Evolutionary conservation across 257 asterid species (phyloP).

Genomic region (Ilex aquifolium): DNA sequence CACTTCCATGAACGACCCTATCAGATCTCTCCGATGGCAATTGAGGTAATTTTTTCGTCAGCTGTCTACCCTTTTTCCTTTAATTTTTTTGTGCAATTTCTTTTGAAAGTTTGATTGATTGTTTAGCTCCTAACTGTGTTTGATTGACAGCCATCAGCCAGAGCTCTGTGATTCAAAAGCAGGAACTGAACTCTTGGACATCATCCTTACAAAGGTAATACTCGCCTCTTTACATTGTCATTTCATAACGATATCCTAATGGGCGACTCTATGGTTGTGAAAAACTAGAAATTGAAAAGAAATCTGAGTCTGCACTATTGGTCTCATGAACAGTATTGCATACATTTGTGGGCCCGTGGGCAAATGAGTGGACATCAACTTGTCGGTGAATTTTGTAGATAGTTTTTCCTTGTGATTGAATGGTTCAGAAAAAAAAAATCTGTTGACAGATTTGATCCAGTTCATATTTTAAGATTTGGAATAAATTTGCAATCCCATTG

Average conservation of each 20-base stretch:
- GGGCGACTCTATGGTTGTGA: too few species aligned
- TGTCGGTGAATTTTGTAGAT: neutral
- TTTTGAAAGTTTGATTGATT: neutral
- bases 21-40: slow-evolving; percentile 62
- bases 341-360: neutral
- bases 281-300: too few species aligned
- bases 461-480: neutral
- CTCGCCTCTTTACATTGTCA: too few species aligned
- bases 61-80: neutral
- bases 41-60: slow-evolving; percentile 36
- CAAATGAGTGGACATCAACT: too few species aligned
- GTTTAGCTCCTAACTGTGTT: neutral
- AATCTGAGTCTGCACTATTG: too few species aligned
- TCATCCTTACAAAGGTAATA: slow-evolving; percentile 72
- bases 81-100: neutral
- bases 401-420: neutral
- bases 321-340: neutral
- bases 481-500: too few species aligned
- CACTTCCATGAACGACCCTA: slow-evolving; percentile 34
- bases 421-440: neutral
- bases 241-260: too few species aligned
- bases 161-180: slow-evolving; percentile 74
- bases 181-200: slow-evolving; percentile 78
- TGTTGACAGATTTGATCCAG: neutral
- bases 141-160: slow-evolving; percentile 54